Conservation (phyloP, 1,139 yeast species). For the Taphrina confusa region DNA sequence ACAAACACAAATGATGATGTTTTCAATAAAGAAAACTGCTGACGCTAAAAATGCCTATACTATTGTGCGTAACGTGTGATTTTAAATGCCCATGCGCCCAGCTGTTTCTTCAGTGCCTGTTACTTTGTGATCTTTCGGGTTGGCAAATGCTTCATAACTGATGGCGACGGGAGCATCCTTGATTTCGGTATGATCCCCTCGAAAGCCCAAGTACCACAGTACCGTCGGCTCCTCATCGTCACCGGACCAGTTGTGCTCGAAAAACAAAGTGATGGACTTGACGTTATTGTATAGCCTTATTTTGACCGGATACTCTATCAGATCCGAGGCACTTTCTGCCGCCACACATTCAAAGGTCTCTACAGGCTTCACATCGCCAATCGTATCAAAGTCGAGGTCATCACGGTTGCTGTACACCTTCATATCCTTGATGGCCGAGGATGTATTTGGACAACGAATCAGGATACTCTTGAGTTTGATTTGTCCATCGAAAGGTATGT, state of each 20-base stretch:
- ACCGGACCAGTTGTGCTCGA: slow-evolving; percentile 63
- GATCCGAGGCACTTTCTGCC: slow-evolving; percentile 46
- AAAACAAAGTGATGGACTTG: slow-evolving; percentile 64
- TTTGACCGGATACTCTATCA: slow-evolving; percentile 82
- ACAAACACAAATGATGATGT: background rate
- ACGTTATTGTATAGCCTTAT: slow-evolving; percentile 73
- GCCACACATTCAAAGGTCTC: slow-evolving; percentile 65
- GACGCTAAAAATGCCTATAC: background rate
- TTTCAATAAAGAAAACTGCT: background rate
- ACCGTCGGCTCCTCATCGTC: slow-evolving; percentile 53
- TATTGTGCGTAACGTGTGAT: background rate
- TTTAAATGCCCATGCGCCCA: slow-evolving; percentile 7
- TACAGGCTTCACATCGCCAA: slow-evolving; percentile 55
- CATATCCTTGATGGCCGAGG: slow-evolving; percentile 65
- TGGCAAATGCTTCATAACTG: slow-evolving; percentile 85
- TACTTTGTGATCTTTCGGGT: slow-evolving; percentile 78
- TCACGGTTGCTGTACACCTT: slow-evolving; percentile 71
- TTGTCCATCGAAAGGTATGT: slow-evolving; percentile 70
- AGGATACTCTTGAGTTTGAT: slow-evolving; percentile 75
- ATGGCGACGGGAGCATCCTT: slow-evolving; percentile 69
- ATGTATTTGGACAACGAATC: slow-evolving; percentile 64
- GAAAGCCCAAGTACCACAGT: slow-evolving; percentile 69
- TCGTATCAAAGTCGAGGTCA: slow-evolving; percentile 69
- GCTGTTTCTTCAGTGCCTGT: slow-evolving; percentile 14
- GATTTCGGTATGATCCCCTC: slow-evolving; percentile 69